Conservation (phyloP, 257 asterid species). For the Solanum raphanifolium region DNA sequence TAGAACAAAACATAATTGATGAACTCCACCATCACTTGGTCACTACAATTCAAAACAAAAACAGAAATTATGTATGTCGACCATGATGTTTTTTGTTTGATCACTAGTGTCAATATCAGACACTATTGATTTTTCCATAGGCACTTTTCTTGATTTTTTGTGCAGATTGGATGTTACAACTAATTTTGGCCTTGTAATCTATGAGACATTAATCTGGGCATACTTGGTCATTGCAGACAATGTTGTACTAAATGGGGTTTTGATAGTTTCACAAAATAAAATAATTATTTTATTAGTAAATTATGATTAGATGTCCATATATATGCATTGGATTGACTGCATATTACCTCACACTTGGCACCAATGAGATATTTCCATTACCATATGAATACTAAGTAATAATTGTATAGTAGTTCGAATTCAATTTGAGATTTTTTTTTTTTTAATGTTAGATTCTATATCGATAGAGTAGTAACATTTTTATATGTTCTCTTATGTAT, state of each 20-base stretch:
- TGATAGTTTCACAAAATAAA: not conserved
- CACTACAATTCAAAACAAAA: not conserved
- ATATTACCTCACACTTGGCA: not conserved
- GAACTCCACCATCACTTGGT: not conserved
- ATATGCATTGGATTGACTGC: not conserved
- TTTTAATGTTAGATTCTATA: not conserved
- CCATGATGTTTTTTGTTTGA: not conserved
- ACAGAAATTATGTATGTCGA: not conserved
- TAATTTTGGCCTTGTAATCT: not conserved
- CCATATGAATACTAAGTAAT: not conserved
- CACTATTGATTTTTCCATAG: not conserved
- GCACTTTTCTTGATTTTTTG: not conserved
- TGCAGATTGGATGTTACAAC: not conserved
- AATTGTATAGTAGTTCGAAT: not conserved
- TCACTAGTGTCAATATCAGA: not conserved
- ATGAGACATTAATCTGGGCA: not conserved
- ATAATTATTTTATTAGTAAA: not conserved
- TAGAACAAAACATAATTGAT: not conserved
- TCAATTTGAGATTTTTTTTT: not conserved
- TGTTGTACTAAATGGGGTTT: not conserved
- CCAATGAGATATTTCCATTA: too few relatives aligned
- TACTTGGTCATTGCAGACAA: not conserved
- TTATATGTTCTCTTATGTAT: not conserved
- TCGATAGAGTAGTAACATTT: not conserved
- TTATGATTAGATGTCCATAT: not conserved